Evolutionary conservation across 176 grass and related monocot species (phyloP), one percentile per base, ranked within the genome.

Genomic region (Zea luxurians): DNA sequence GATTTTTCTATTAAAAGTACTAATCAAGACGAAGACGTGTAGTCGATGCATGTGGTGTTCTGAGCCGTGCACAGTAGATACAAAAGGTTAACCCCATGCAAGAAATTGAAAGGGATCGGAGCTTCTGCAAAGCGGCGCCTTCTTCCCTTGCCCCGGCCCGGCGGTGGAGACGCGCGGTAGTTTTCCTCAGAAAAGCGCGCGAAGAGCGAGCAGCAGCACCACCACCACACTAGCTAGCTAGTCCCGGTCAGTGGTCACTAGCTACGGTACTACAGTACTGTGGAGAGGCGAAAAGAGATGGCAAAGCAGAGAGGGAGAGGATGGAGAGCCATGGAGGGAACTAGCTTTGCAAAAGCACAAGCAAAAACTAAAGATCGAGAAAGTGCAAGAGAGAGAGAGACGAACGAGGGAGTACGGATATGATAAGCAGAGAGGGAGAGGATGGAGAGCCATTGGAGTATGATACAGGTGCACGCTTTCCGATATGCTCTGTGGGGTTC

Each of bases 381-480:
- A 8, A 80, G 59, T 15, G 35, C 2, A 6, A 41, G 16, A 66
- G 12, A 8, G 16, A 1, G 12, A 34, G 52, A 11, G 27, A 10
- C 8, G 27, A 27, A 27, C 27, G 27, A 27, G 27, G 27, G 27
- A 27, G 27, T 27, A 27, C 27, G 27, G 27, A 27, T 27, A 27
- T 27, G 27, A 27, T n/a, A n/a, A n/a, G n/a, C n/a, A 62, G 48
- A 36, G 66, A 21, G 38, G 16, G 4, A 3, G 6, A n/a, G 11
- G 17, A 16, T n/a, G n/a, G n/a, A n/a, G n/a, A n/a, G n/a, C n/a
- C n/a, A n/a, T n/a, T n/a, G n/a, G n/a, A n/a, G n/a, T 80, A 84
- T 57, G 71, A 76, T 84, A 84, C 81, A 61, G 71, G n/a, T 27
- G 77, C 82, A 76, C 76, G 71, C 86, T 84, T 84, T 88, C 71